Base-by-base conservation (phyloP, 2,329 filamentous ascomycete species). In the Aureobasidium sp. region DNA sequence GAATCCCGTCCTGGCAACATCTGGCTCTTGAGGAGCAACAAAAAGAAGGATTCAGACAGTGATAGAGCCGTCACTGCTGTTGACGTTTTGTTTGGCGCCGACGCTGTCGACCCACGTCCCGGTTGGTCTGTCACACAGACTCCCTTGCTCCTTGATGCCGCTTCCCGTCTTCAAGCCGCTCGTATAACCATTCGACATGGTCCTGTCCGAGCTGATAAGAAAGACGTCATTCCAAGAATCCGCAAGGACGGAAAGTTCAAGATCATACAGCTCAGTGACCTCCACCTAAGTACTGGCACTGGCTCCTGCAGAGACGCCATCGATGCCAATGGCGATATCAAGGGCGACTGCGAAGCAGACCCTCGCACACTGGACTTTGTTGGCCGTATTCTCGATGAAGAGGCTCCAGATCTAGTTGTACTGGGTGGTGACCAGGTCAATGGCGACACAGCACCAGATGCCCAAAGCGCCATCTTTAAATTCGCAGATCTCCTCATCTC, bases 341-440 rank as follows among this genome's bases (percentile, higher is more conserved):
- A 86, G 5, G 89, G 87, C 11, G 84, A 85, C 68, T 99, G 94
- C 73, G 90, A 97, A 70, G 94, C 94, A 1, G 94, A 99, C 71
- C 86, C 91, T 16, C 83, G 93, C 65, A 97, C 94, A 1, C 77
- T 97, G 63, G 91, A 97, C 59, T 99, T 97, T 72, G 83, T 97
- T 49, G 84, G 84, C 64, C 85, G 82, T 68, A 81, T 97, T 14
- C 78, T 99, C 29, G 92, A 97, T 66, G 89, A 96, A 59, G 94
- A 99, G 78, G 92, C 90, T 73, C 94, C 94, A 0, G 91, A 99
- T 69, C 78, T 99, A 66, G 90, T 97, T 2, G 86, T 99, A 5
- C 78, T 99, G 47, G 94, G 89, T 66, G 94, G 94, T 51, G 94
- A 99, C 70, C 92, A 97, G 73, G 88, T 97, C 62, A 97, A 99